Conservation (phyloP, 2,329 filamentous ascomycete genomes). For the Salinomyces thailandicus region DNA sequence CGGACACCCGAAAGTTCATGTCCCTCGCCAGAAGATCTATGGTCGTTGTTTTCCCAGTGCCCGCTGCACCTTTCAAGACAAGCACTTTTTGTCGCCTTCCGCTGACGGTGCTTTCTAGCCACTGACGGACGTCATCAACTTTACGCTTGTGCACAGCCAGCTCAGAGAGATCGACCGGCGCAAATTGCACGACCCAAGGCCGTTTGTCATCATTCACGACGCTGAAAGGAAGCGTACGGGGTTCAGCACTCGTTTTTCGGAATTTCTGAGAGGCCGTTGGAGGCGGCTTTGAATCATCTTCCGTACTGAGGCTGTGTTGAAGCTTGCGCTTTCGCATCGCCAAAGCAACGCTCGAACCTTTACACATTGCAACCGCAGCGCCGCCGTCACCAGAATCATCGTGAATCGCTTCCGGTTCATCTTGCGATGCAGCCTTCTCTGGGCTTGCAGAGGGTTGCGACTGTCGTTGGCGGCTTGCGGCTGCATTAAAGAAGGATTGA, state of each 20-base stretch:
- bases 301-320: slow-evolving; percentile 10
- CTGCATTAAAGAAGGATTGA: slow-evolving; percentile 40
- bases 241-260: slow-evolving; percentile 28
- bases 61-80: slow-evolving; percentile 80
- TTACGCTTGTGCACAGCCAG: slow-evolving; percentile 93
- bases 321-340: slow-evolving; percentile 27
- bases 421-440: slow-evolving; percentile 27
- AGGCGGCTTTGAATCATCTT: slow-evolving; percentile 8
- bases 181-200: slow-evolving; percentile 83
- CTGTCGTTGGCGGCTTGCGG: slow-evolving; percentile 29
- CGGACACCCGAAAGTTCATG: slow-evolving; percentile 66
- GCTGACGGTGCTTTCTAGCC: slow-evolving; percentile 65
- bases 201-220: slow-evolving; percentile 44
- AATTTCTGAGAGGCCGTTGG: slow-evolving; percentile 34
- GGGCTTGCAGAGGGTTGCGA: slow-evolving; percentile 31
- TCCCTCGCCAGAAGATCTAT: slow-evolving; percentile 65
- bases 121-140: slow-evolving; percentile 70
- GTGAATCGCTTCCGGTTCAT: slow-evolving; percentile 22
- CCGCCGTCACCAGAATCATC: slow-evolving; percentile 23
- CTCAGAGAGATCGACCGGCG: slow-evolving; percentile 64
- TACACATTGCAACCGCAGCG: slow-evolving; percentile 16
- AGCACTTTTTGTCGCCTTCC: slow-evolving; percentile 35
- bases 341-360: slow-evolving; percentile 24
- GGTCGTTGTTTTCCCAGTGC: slow-evolving; percentile 87
- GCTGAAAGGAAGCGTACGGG: slow-evolving; percentile 23